Conservation (phyloP, 2,329 filamentous ascomycete species). For the Aspergillus transmontanensis region DNA sequence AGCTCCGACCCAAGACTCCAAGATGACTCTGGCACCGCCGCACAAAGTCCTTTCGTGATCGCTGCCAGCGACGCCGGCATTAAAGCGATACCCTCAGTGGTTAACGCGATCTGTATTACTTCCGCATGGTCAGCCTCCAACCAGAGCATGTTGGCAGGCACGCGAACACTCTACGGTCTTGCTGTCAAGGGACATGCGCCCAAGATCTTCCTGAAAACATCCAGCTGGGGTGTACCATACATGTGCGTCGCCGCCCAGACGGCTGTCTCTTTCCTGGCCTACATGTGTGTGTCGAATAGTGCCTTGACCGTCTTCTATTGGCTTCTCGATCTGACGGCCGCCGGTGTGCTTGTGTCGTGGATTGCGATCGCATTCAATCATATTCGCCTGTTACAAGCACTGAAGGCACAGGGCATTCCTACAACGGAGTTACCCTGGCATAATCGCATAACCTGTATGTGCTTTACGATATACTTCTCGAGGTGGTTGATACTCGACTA, state of each 20-base stretch:
- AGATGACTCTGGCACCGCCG: slow-evolving; percentile 31
- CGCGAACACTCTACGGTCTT: slow-evolving; percentile 53
- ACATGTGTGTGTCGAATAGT: slow-evolving; percentile 47
- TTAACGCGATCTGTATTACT: slow-evolving; percentile 76
- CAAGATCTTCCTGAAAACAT: slow-evolving; percentile 46
- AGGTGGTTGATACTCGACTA: too few relatives aligned
- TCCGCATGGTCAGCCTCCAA: slow-evolving; percentile 72
- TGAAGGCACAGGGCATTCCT: slow-evolving; percentile 59
- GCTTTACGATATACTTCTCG: too few relatives aligned
- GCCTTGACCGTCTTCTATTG: slow-evolving; percentile 68
- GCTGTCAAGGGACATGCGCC: slow-evolving; percentile 56
- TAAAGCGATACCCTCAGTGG: slow-evolving; percentile 66
- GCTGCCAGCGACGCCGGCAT: slow-evolving; percentile 70
- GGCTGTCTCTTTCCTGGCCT: slow-evolving; percentile 47
- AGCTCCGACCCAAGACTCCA: slow-evolving; percentile 47
- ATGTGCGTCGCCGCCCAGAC: slow-evolving; percentile 46
- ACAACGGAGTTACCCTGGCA: slow-evolving; percentile 60
- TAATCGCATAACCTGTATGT: slow-evolving; percentile 63
- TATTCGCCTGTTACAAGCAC: slow-evolving; percentile 57
- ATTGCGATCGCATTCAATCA: slow-evolving; percentile 62
- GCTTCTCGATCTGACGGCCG: slow-evolving; percentile 64
- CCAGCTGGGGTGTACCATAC: slow-evolving; percentile 46
- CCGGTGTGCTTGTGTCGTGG: slow-evolving; percentile 67
- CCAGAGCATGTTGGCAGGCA: slow-evolving; percentile 61
- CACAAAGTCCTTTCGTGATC: slow-evolving; percentile 66